Evolutionary conservation across 192 early-diverging fungal genomes (phyloP).

Genomic region (Glomus cerebriforme): DNA sequence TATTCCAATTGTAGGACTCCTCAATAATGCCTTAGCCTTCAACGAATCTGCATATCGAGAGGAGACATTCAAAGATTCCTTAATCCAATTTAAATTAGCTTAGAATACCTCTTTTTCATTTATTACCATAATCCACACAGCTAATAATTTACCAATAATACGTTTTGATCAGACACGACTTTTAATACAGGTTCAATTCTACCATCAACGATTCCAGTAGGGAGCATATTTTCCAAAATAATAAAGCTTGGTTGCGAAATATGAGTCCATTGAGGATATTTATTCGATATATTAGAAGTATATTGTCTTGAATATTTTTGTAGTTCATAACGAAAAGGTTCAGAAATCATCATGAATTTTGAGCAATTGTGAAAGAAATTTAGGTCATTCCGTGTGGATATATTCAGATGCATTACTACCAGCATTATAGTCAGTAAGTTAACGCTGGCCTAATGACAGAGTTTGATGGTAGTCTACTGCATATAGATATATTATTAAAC

Average conservation of each 20-base stretch:
- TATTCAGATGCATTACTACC: too few relatives aligned
- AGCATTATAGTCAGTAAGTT: too few relatives aligned
- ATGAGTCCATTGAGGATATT: not conserved
- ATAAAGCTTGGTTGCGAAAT: not conserved
- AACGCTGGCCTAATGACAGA: too few relatives aligned
- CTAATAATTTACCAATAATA: not conserved
- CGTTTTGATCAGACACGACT: not conserved
- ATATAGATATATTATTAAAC: too few relatives aligned
- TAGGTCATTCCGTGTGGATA: too few relatives aligned
- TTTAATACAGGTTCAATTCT: not conserved
- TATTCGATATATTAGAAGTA: not conserved
- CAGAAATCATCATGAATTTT: not conserved
- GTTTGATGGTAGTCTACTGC: too few relatives aligned
- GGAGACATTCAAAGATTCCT: constrained; percentile 14
- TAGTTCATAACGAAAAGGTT: not conserved
- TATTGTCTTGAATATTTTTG: constrained; percentile 9
- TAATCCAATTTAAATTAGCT: not conserved
- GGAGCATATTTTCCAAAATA: constrained; percentile 2
- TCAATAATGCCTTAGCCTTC: constrained; percentile 7
- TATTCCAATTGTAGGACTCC: constrained; percentile 1
- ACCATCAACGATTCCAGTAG: not conserved
- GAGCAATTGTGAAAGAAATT: too few relatives aligned
- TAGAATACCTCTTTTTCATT: not conserved
- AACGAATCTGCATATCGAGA: not conserved
- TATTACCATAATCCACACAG: not conserved